Evolutionary conservation across 495 filamentous ascomycete species (phyloP).

Genomic region (Aspergillus kassunensis): DNA sequence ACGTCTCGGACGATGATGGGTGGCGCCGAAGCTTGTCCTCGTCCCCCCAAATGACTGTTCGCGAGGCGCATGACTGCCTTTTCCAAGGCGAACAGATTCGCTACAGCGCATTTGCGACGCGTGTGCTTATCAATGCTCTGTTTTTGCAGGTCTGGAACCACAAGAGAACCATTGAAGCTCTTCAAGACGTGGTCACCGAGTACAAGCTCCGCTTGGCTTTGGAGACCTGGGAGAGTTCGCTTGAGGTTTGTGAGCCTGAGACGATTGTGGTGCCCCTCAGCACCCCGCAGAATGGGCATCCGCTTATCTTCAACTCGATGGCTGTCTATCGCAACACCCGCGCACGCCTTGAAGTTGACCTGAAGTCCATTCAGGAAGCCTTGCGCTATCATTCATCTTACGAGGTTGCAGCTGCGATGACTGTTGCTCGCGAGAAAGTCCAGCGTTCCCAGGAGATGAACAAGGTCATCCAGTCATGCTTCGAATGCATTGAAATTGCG

Average conservation of each 20-base stretch:
- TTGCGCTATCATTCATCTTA: constrained; percentile 95
- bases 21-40: constrained; percentile 75
- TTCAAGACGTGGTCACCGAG: constrained; percentile 95
- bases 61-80: constrained; percentile 88
- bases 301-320: constrained; percentile 97
- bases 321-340: constrained; percentile 95
- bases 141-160: constrained; percentile 99
- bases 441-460: constrained; percentile 96
- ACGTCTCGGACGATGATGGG: constrained; percentile 68
- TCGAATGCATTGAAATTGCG: constrained; percentile 96
- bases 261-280: constrained; percentile 85
- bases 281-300: constrained; percentile 96
- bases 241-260: constrained; percentile 91
- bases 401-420: constrained; percentile 96
- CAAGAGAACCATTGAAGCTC: constrained; percentile 91
- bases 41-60: constrained; percentile 74
- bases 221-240: constrained; percentile 96
- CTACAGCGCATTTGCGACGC: constrained; percentile 96
- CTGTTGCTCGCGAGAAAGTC: constrained; percentile 83
- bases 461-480: constrained; percentile 96
- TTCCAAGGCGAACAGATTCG: constrained; percentile 88
- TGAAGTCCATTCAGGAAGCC: constrained; percentile 93
- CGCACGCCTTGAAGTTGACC: constrained; percentile 86
- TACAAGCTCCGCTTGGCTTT: constrained; percentile 95
- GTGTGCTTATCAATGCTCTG: constrained; percentile 97